Evolutionary conservation across 2,329 filamentous ascomycete genomes (phyloP).

Genomic region (Apiospora rasikravindrae): DNA sequence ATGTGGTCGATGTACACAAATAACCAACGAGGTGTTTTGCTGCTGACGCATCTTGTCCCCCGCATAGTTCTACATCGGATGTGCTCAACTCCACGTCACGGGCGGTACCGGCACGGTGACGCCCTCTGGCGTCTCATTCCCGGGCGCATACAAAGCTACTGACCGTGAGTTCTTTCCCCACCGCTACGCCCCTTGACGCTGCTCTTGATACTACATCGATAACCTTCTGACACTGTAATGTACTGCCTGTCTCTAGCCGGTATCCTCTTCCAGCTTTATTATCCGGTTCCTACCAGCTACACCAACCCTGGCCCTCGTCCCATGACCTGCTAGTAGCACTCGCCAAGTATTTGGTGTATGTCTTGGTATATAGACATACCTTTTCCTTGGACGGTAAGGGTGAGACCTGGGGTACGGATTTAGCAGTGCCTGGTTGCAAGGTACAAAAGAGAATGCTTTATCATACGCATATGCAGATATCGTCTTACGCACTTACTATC

Average conservation of each 20-base stretch:
- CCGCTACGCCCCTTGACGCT: not conserved
- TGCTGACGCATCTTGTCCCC: not conserved
- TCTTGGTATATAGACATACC: not conserved
- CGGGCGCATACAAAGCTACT: conserved; percentile 43
- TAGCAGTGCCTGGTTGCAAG: not conserved
- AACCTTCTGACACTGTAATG: not conserved
- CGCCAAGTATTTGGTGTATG: not conserved
- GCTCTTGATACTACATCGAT: not conserved
- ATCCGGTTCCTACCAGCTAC: conserved; percentile 34
- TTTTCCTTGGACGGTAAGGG: not conserved
- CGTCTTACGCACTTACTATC: not conserved
- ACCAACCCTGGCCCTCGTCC: conserved; percentile 31
- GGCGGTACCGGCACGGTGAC: conserved; percentile 37
- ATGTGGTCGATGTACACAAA: not conserved
- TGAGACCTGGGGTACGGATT: not conserved
- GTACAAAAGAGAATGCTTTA: not conserved
- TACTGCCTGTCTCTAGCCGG: conserved; percentile 23
- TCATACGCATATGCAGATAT: too few relatives aligned
- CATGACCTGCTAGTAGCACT: not conserved
- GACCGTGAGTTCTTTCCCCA: not conserved
- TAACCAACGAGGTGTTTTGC: not conserved
- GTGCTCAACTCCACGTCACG: conserved; percentile 40
- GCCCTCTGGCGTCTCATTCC: conserved; percentile 41
- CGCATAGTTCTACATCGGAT: conserved; percentile 27
- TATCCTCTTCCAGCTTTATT: conserved; percentile 40